Percentiles rank a stretch among this genome's conserved stretches.
Evolutionary conservation across 139 green algal genomes (phyloP).

Genomic region (Tetraselmis chui): DNA sequence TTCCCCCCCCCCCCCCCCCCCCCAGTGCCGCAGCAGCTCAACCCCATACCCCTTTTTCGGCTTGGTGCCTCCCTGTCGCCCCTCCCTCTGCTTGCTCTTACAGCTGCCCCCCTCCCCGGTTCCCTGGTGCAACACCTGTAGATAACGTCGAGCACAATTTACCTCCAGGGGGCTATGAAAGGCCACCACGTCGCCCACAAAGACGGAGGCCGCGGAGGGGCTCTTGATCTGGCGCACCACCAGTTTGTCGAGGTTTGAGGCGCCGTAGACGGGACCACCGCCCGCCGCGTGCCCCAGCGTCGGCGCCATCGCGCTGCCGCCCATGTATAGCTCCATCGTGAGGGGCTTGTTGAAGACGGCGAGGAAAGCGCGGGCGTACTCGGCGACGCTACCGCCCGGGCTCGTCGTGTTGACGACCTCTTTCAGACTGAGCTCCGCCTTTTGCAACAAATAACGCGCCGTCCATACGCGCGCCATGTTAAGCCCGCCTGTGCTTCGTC

Average conservation of each 20-base stretch:
- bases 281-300: constrained; percentile 39
- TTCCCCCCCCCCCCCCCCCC: too few relatives aligned
- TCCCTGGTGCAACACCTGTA: too few relatives aligned
- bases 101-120: too few relatives aligned
- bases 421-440: neutral
- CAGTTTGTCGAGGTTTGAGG: constrained; percentile 28
- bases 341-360: constrained; percentile 30
- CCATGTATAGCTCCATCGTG: constrained; percentile 27
- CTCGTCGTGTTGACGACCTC: constrained; percentile 8
- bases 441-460: constrained; percentile 8
- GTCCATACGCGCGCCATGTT: constrained; percentile 5
- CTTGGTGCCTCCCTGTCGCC: too few relatives aligned
- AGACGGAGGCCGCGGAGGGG: constrained; percentile 28
- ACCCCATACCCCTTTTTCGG: too few relatives aligned
- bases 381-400: neutral
- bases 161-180: constrained; percentile 38
- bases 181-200: constrained; percentile 54
- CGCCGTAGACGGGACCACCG: neutral
- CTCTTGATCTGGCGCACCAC: constrained; percentile 57
- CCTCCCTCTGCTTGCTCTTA: too few relatives aligned
- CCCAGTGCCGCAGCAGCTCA: too few relatives aligned
- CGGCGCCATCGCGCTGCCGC: constrained; percentile 45
- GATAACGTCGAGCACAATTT: too few relatives aligned
- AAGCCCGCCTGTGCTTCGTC: neutral
- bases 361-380: constrained; percentile 23